Base-by-base conservation (phyloP, 2,329 filamentous ascomycete genomes). In the Cladosporium sp. region DNA sequence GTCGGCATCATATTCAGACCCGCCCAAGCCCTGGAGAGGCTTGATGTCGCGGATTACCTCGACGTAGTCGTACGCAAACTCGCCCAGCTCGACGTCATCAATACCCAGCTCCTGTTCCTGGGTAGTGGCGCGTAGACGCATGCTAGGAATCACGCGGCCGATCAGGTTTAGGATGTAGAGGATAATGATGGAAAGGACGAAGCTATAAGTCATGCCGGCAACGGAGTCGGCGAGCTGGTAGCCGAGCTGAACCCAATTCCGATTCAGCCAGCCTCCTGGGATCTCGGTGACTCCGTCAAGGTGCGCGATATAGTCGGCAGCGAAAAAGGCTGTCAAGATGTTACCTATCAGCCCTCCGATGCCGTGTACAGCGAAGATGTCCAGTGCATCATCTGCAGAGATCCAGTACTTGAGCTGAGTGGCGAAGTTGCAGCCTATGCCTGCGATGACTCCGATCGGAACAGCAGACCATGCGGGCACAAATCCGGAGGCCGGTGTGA, bases 61-160 rank as follows among this genome's bases (percentile, higher is more conserved):
- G 63, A 96, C 90, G 66, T 95, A 96, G 73, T 96, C 91, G 72
- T 96, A 96, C n/a, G 90, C 91, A 71, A 94, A 96, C 77, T 96
- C 91, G 71, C 91, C 91, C 68, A 96, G 90, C 74, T 96, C 91
- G 22, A 89, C 86, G 67, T 96, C 91, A 67, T 96, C 91, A 60
- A 95, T 91, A 64, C 91, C 91, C 40, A 91, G 78, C 52, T 91
- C 85, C 73, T 96, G 91, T 36, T 90, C 88, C 62, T 94, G 88
- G 65, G 90, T 87, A 13, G 77, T 80, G 0, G 86, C 87, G 50
- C 91, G 88, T 44, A 96, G 84, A 58, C 83, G 83, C 37, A 95
- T 78, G 12, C 87, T 87, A 0, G 91, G 89, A 24, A 94, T 80
- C 63, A 91, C 79, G 71, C 91, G 91, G 76, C 93, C 86, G 63